phyloP scores from a whole-genome alignment of 2,329 filamentous ascomycete genomes.

The Phyllosticta citribraziliensis region DNA sequence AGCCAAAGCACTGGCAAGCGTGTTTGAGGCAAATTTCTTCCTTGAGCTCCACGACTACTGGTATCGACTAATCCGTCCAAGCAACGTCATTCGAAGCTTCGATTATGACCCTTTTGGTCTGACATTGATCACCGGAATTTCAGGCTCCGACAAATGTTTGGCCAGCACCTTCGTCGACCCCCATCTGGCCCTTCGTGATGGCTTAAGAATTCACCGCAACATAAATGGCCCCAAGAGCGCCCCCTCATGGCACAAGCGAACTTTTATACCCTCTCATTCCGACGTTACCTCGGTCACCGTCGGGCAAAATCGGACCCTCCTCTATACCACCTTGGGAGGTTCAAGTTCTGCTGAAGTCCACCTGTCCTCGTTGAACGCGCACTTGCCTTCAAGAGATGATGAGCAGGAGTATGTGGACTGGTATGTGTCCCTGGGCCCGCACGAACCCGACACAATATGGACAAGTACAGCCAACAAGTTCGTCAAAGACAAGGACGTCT shows the following conservation, averaged over 20 bases:
- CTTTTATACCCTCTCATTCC: not conserved
- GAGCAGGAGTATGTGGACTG: not conserved
- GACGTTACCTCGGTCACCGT: constrained; percentile 5
- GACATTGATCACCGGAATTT: constrained; percentile 3
- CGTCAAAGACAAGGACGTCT: not conserved
- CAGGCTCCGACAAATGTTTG: not conserved
- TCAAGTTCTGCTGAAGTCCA: not conserved
- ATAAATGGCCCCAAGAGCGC: not conserved
- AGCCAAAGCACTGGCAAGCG: constrained; percentile 4
- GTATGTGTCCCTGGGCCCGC: not conserved
- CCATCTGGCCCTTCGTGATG: not conserved
- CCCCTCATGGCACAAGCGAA: constrained; percentile 2
- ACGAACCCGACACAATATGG: not conserved
- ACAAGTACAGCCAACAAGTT: not conserved
- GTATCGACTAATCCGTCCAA: not conserved
- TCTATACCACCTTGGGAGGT: constrained; percentile 3
- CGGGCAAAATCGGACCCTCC: not conserved
- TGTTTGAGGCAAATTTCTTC: not conserved
- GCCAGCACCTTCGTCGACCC: constrained; percentile 7
- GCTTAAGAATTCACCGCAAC: not conserved
- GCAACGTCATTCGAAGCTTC: constrained; percentile 1
- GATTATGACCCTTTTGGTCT: constrained; percentile 5
- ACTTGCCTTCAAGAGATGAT: not conserved
- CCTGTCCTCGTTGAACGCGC: not conserved
- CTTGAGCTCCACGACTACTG: not conserved